phyloP scores from a whole-genome alignment of 192 early-diverging fungal species.

The Obelidium mucronatum region DNA sequence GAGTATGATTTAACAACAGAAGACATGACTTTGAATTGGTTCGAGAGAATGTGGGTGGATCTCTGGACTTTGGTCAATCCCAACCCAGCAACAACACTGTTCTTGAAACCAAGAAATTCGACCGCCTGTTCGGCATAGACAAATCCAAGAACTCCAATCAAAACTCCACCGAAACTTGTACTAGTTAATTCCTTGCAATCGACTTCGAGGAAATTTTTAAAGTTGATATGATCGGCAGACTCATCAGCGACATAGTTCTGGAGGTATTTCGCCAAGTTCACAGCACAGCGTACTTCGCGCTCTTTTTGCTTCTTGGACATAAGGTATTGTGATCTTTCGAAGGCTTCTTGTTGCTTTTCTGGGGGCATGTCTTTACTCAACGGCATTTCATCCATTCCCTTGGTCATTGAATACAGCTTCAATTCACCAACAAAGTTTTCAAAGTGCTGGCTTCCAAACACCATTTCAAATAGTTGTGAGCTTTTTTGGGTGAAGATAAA shows the following conservation, averaged over 20 bases:
- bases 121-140: conserved; percentile 44
- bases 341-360: conserved; percentile 24
- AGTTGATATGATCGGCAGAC: conserved; percentile 29
- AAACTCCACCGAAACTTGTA: conserved; percentile 42
- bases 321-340: conserved; percentile 26
- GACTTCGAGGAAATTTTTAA: conserved; percentile 25
- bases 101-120: conserved; percentile 42
- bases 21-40: conserved; percentile 35
- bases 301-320: conserved; percentile 38
- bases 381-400: conserved; percentile 11
- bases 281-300: conserved; percentile 44
- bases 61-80: conserved; percentile 33
- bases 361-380: background rate
- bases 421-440: conserved; percentile 45
- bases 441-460: conserved; percentile 44
- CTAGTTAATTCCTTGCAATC: conserved; percentile 41
- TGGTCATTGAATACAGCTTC: conserved; percentile 35
- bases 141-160: conserved; percentile 51
- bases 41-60: conserved; percentile 37
- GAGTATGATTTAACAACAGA: conserved; percentile 40
- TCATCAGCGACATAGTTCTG: conserved; percentile 42
- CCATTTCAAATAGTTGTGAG: conserved; percentile 40
- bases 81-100: conserved; percentile 36
- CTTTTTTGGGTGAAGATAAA: background rate
- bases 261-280: conserved; percentile 41